A percentile compares a stretch with the other conserved stretches of the same genome.
Conservation (phyloP, 1,284 basidiomycete genomes). For the Cystobasidiaceae sp. region DNA sequence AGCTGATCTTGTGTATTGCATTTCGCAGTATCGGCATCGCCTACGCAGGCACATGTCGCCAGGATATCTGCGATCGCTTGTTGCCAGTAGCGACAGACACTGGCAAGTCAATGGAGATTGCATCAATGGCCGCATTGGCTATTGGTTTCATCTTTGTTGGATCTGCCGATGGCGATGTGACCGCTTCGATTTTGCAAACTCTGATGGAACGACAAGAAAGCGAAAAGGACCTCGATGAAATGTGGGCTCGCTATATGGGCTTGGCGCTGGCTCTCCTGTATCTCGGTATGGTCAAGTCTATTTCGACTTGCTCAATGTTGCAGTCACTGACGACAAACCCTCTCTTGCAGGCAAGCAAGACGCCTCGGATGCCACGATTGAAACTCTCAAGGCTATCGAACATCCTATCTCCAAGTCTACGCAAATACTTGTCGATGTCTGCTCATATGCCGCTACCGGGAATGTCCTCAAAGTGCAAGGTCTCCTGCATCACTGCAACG, state of each 20-base stretch:
- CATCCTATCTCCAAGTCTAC: conserved; percentile 88
- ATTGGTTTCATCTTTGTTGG: conserved; percentile 95
- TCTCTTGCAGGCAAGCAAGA: conserved; percentile 87
- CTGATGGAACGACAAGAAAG: conserved; percentile 80
- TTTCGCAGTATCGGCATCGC: conserved; percentile 70
- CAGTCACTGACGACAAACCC: background rate
- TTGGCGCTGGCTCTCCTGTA: conserved; percentile 87
- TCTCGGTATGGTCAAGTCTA: conserved; percentile 59
- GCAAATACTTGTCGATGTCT: conserved; percentile 87
- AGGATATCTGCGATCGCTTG: conserved; percentile 73
- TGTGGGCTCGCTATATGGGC: conserved; percentile 89
- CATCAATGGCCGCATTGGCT: conserved; percentile 75
- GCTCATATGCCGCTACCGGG: conserved; percentile 90
- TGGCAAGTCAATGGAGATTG: conserved; percentile 78
- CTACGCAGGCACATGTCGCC: conserved; percentile 85
- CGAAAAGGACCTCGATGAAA: conserved; percentile 73
- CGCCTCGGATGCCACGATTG: conserved; percentile 87
- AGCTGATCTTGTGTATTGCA: too few species aligned
- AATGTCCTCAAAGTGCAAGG: conserved; percentile 92
- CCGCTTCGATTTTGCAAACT: conserved; percentile 81
- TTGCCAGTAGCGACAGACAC: conserved; percentile 80
- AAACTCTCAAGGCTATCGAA: conserved; percentile 90
- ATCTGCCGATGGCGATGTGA: conserved; percentile 88
- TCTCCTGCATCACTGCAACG: conserved; percentile 89
- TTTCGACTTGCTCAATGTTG: background rate